These are phyloP conservation scores for Macrolepiota dolichaula DNA, from an alignment of 768 basidiomycete species.

Conservation along the genomic window DNA sequence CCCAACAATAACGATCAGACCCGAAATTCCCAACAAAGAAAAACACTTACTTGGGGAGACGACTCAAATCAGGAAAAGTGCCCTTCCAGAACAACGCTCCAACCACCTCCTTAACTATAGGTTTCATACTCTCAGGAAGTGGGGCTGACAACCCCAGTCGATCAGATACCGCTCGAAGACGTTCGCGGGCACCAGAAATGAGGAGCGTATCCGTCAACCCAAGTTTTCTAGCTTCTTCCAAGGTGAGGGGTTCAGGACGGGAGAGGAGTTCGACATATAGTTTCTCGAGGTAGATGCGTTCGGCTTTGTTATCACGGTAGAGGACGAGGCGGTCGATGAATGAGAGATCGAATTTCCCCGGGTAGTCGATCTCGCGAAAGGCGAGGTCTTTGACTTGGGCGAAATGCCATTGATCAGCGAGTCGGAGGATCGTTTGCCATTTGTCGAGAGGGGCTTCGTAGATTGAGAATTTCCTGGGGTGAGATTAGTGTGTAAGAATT, in stretches of 20 bases:
- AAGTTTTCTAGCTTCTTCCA: conserved; percentile 53
- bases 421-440: conserved; percentile 58
- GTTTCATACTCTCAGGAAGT: conserved; percentile 16
- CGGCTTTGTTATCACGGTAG: conserved; percentile 51
- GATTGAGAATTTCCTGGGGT: conserved; percentile 51
- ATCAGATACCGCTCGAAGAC: conserved; percentile 25
- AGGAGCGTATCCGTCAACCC: conserved; percentile 48
- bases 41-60: not conserved
- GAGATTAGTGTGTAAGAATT: not conserved
- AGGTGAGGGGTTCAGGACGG: conserved; percentile 45
- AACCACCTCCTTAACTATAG: no score
- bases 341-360: not conserved
- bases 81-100: no score
- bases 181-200: conserved; percentile 50
- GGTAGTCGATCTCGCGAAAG: conserved; percentile 29
- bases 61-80: not conserved
- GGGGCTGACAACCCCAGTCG: conserved; percentile 14
- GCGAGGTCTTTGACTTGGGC: conserved; percentile 53
- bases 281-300: conserved; percentile 44
- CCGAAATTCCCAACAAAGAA: not conserved
- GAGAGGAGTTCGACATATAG: conserved; percentile 54
- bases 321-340: conserved; percentile 36
- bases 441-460: conserved; percentile 46
- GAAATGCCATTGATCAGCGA: conserved; percentile 59
- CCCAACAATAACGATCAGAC: not conserved